Evolutionary conservation across 2,329 filamentous ascomycete species (phyloP), one percentile per base, ranked within the genome.

Genomic region (Calonectria pseudoreteaudii): DNA sequence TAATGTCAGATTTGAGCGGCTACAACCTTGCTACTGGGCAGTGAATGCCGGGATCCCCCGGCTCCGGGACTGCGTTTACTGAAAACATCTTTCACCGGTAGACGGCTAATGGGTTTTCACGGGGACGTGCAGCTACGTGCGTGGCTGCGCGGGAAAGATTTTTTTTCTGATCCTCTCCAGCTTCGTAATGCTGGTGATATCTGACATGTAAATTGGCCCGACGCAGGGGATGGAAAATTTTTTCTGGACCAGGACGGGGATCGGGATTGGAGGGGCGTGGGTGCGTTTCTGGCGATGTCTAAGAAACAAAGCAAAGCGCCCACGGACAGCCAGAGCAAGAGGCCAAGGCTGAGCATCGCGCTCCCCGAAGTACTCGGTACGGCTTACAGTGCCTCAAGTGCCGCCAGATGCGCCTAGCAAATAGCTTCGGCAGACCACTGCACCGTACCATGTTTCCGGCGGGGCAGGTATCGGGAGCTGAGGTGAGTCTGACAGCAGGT

Each of bases 401-500:
- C 56, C 56, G 56, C 56, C 34, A 62, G 38, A 62, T 62, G 56
- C 56, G 56, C 56, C 56, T 41, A 62, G 56, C 56, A 41, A 41
- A 62, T 62, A 41, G 56, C 36, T 62, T 38, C 56, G 56, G 56
- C 56, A 62, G 56, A 62, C 56, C 56, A 62, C 56, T 36, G 34
- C 36, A 41, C 31, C 18, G 56, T 41, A 28, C 31, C 36, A 41
- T 62, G 56, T 62, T 47, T 36, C 30, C n/a, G 13, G 58, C 49
- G 34, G 68, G 49, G 49, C 49, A 64, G 36, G 36, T 38, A 49
- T 62, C 34, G 28, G 58, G 36, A 66, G 68, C 69, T 71, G 69
- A 71, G 60, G 64, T 71, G 50, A 71, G 69, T 66, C 64, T 62
- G 69, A 62, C 69, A 66, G 38, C 49, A 65, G 56, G 52, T 44